Evolutionary conservation across 192 early-diverging fungal genomes (phyloP), one percentile per base, ranked within the genome.

Genomic region (Mortierella claussenii): DNA sequence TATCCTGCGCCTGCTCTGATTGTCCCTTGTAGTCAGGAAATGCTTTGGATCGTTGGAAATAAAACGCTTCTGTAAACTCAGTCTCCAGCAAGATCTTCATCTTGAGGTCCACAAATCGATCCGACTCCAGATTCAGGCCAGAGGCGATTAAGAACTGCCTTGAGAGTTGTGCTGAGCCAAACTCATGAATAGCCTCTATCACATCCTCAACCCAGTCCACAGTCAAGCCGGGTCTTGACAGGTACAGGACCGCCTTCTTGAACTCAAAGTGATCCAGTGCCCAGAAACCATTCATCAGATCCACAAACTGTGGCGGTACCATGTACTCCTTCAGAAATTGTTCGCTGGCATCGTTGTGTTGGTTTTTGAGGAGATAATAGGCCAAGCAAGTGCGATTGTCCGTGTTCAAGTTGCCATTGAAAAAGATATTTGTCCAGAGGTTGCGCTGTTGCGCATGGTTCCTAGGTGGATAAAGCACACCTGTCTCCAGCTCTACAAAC

Each of bases 201-300:
- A 76, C 73, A 4, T 76, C 73, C 59, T 76, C 73, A 30, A 76
- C 42, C 73, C 73, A 76, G 45, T 76, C 73, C 21, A 76, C 73
- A 20, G 57, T 57, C 58, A 76, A 21, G 26, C 73, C 73, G 32
- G 73, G 73, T 4, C 73, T 42, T 5, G 73, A 76, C 26, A 76
- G 51, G 59, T 76, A 76, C 5, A 76, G 24, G 6, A 76, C 53
- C 0, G 73, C 73, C 4, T 61, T 76, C 73, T 76, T 67, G 47
- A 76, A 76, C 17, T 76, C 73, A 61, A 76, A 76, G 36, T 76
- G 63, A 33, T 76, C 73, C 6, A 76, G 58, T 10, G 73, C 63
- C 73, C 73, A 76, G 43, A 76, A 76, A 6, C 73, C 73, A 32
- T 76, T 57, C 59, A 76, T 76, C 27, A 76, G 73, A 42, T 67